A percentile compares a stretch with the other conserved stretches of the same genome.
Conservation (phyloP, 2,329 filamentous ascomycete genomes). For the Myotisia sp. region DNA sequence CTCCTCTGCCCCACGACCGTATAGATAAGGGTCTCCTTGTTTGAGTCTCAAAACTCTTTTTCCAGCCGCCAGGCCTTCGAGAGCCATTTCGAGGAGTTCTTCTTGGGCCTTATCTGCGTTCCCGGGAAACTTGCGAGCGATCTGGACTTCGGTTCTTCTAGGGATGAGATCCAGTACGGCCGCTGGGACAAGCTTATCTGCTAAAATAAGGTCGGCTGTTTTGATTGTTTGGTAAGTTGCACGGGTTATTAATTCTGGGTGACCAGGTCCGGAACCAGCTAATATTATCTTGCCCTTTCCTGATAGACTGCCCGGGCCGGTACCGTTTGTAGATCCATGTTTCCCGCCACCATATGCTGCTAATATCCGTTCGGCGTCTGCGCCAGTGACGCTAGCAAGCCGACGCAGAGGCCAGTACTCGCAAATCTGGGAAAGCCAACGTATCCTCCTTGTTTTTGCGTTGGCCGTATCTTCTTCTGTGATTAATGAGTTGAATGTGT, state of each 20-base stretch:
- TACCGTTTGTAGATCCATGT: slow-evolving; percentile 5
- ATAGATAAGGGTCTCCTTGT: slow-evolving; percentile 93
- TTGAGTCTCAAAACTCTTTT: slow-evolving; percentile 79
- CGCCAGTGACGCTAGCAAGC: slow-evolving; percentile 63
- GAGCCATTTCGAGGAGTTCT: slow-evolving; percentile 67
- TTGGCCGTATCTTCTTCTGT: slow-evolving; percentile 54
- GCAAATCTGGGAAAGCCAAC: slow-evolving; percentile 91
- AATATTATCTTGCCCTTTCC: slow-evolving; percentile 61
- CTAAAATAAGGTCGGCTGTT: slow-evolving; percentile 35
- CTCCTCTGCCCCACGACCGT: slow-evolving; percentile 88
- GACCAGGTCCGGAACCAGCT: slow-evolving; percentile 81
- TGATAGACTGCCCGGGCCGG: slow-evolving; percentile 8
- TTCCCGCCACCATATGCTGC: slow-evolving; percentile 44
- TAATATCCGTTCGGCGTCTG: slow-evolving; percentile 65
- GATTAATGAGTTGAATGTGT: slow-evolving; percentile 73
- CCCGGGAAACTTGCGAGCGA: slow-evolving; percentile 92
- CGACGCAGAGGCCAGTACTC: slow-evolving; percentile 92
- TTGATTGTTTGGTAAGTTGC: slow-evolving; percentile 36
- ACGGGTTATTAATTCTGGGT: slow-evolving; percentile 78
- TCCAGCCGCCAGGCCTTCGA: slow-evolving; percentile 54
- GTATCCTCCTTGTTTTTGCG: slow-evolving; percentile 64
- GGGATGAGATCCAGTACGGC: slow-evolving; percentile 81
- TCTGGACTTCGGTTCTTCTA: slow-evolving; percentile 73
- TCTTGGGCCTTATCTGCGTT: slow-evolving; percentile 90
- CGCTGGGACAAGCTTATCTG: slow-evolving; percentile 49